Percentiles rank a stretch among this genome's conserved stretches.
Conservation (phyloP, 192 early-diverging fungal species). For the Coemansia sp. region DNA sequence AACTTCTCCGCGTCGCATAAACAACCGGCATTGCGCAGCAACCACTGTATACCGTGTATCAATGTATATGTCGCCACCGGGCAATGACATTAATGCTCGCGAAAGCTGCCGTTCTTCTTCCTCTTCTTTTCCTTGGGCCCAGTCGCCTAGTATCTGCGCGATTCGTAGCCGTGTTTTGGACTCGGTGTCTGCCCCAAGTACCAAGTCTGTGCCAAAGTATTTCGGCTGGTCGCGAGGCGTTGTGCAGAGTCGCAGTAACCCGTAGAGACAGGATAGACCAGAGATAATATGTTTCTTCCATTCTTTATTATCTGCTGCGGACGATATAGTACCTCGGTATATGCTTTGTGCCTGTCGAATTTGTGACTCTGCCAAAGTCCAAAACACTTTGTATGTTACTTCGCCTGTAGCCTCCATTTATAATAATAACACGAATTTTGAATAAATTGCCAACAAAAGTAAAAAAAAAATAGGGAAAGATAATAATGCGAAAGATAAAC, state of each 20-base stretch:
- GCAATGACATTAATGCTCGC: conserved; percentile 39
- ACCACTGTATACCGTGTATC: conserved; percentile 25
- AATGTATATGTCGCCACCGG: conserved; percentile 24
- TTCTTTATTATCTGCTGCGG: not conserved
- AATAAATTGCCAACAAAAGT: not conserved
- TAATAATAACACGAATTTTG: conserved; percentile 1
- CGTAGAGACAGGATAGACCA: conserved; percentile 37
- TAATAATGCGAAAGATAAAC: not conserved
- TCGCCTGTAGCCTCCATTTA: not conserved
- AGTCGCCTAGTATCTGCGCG: conserved; percentile 37
- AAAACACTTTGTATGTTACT: conserved; percentile 26
- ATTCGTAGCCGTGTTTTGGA: conserved; percentile 48
- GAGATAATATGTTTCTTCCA: conserved; percentile 29
- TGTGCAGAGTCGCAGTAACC: conserved; percentile 32
- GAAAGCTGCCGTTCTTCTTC: conserved; percentile 38
- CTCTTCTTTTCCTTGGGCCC: conserved; percentile 12
- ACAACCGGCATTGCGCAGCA: conserved; percentile 36
- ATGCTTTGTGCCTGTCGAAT: conserved; percentile 25
- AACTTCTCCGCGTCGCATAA: conserved; percentile 27
- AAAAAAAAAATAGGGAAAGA: not conserved
- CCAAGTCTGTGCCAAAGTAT: conserved; percentile 6
- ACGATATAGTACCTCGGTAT: conserved; percentile 2
- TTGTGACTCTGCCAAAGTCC: conserved; percentile 44
- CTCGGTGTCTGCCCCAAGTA: conserved; percentile 37
- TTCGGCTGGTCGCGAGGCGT: conserved; percentile 10